A percentile compares a stretch with the other conserved stretches of the same genome.
Conservation (phyloP, 805 yeast genomes). For the Diddensiella santjacobensis region DNA sequence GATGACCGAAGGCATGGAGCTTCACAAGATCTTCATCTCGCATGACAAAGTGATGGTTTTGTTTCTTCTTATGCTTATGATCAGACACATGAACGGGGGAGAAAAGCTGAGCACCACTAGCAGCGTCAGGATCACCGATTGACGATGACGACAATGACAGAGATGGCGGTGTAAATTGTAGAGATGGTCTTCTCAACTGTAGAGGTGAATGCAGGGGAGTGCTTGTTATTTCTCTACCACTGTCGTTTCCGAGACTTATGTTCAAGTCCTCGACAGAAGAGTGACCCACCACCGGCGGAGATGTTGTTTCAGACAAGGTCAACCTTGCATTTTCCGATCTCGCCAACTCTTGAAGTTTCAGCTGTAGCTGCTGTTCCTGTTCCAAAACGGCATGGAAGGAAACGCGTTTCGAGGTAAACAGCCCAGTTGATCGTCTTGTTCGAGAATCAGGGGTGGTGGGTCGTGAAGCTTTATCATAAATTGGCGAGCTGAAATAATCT, state of each 20-base stretch:
- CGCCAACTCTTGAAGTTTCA: slow-evolving; percentile 26
- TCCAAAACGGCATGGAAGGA: slow-evolving; percentile 20
- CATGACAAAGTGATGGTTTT: slow-evolving; percentile 13
- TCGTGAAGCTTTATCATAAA: neutral
- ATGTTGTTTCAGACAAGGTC: neutral
- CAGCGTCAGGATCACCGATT: neutral
- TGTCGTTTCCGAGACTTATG: neutral
- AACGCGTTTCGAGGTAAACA: slow-evolving; percentile 3
- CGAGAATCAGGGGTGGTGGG: slow-evolving; percentile 3
- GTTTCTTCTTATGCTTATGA: neutral
- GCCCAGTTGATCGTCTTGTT: neutral
- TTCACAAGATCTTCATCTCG: slow-evolving; percentile 16
- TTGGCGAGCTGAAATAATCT: slow-evolving; percentile 1
- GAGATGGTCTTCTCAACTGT: neutral
- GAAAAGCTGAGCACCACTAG: neutral
- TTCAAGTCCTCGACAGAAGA: neutral
- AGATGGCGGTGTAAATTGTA: neutral
- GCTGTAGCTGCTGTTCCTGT: slow-evolving; percentile 26
- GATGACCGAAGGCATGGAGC: neutral
- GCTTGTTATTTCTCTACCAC: neutral
- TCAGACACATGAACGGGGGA: neutral
- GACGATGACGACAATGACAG: no score
- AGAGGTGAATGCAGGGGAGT: neutral
- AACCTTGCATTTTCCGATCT: slow-evolving; percentile 29
- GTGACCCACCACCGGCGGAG: neutral